Conservation (phyloP, 768 basidiomycete genomes). For the Collybia sordida region DNA sequence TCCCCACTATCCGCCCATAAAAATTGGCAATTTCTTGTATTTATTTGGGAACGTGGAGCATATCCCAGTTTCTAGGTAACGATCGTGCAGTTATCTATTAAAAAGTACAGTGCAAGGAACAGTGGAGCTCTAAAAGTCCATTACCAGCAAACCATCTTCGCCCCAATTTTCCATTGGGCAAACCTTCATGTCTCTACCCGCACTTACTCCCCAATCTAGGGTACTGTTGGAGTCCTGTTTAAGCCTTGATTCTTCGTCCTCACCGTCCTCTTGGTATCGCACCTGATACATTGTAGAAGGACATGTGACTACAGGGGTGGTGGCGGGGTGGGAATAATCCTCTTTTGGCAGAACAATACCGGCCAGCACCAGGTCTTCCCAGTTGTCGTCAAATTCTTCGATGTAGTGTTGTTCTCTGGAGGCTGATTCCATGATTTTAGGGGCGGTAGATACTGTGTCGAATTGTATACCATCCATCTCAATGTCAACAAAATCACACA, state of each 20-base stretch:
- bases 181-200: neutral
- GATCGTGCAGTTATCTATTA: neutral
- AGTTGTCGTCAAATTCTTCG: conserved; percentile 14
- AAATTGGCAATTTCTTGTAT: neutral
- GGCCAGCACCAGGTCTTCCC: conserved; percentile 6
- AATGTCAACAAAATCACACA: conserved; percentile 5
- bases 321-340: conserved; percentile 9
- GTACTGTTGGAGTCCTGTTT: neutral
- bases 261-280: conserved; percentile 7
- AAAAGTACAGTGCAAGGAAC: neutral
- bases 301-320: conserved; percentile 17
- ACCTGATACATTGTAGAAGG: conserved; percentile 1
- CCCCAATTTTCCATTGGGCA: neutral
- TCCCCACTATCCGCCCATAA: neutral
- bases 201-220: neutral
- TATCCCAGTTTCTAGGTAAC: too few species aligned
- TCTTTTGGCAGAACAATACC: conserved; percentile 4
- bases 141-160: conserved; percentile 8
- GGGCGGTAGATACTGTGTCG: conserved; percentile 8
- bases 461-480: conserved; percentile 14
- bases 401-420: conserved; percentile 4
- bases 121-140: conserved; percentile 9
- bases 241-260: conserved; percentile 13
- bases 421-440: conserved; percentile 3
- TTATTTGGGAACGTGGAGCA: neutral